Percentiles rank a stretch among this genome's conserved stretches.
Conservation (phyloP, 2,329 filamentous ascomycete species). For the Corynespora cassiicola region DNA sequence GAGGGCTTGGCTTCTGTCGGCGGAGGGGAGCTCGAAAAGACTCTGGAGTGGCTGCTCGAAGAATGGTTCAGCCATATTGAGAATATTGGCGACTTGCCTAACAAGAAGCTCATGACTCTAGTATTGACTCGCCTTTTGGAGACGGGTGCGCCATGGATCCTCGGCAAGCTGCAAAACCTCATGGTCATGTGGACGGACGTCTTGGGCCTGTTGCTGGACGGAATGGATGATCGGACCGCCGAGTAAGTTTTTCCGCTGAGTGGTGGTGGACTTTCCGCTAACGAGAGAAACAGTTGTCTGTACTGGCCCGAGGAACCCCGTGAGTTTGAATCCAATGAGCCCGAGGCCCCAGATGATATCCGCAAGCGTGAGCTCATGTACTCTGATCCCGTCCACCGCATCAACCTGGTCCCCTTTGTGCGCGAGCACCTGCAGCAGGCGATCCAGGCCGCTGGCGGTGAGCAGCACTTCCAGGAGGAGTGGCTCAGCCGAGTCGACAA, state of each 20-base stretch:
- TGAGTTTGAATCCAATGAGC: slow-evolving; percentile 28
- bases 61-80: slow-evolving; percentile 74
- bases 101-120: slow-evolving; percentile 75
- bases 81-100: slow-evolving; percentile 68
- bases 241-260: slow-evolving; percentile 34
- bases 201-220: slow-evolving; percentile 70
- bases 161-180: slow-evolving; percentile 72
- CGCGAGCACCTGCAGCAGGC: slow-evolving; percentile 65
- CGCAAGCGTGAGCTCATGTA: slow-evolving; percentile 58
- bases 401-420: slow-evolving; percentile 70
- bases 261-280: too few species aligned
- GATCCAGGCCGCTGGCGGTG: slow-evolving; percentile 68
- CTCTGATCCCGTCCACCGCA: slow-evolving; percentile 71
- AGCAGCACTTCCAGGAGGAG: slow-evolving; percentile 69
- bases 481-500: slow-evolving; percentile 78
- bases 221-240: slow-evolving; percentile 54
- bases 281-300: slow-evolving; percentile 50
- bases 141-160: slow-evolving; percentile 63
- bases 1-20: slow-evolving; percentile 54
- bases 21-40: slow-evolving; percentile 33
- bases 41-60: slow-evolving; percentile 57
- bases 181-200: slow-evolving; percentile 78
- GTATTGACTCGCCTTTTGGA: slow-evolving; percentile 76
- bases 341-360: slow-evolving; percentile 54
- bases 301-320: slow-evolving; percentile 47